Conservation (phyloP, 2,329 filamentous ascomycete species). For the Zarea fungicola region DNA sequence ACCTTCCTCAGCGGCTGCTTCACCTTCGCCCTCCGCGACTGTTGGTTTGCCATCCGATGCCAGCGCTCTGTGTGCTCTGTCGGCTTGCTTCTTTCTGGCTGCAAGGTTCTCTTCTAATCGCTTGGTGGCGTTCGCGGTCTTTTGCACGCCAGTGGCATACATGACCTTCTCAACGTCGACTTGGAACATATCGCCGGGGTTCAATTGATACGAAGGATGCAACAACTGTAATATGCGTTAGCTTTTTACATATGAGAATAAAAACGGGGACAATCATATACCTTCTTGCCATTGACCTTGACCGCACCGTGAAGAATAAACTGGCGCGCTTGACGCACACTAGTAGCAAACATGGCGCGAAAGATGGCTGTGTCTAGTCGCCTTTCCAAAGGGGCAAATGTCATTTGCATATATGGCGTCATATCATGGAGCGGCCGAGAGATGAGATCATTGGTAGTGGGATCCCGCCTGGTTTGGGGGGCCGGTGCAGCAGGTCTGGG, state of each 20-base stretch:
- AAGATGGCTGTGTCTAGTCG: constrained; percentile 93
- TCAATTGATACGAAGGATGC: constrained; percentile 87
- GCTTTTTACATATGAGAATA: neutral
- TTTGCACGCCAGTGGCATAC: constrained; percentile 75
- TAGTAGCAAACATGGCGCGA: constrained; percentile 89
- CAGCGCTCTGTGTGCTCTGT: constrained; percentile 10
- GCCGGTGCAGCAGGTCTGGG: constrained; percentile 16
- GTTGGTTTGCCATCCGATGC: neutral
- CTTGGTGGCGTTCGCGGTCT: constrained; percentile 35
- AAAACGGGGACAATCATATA: constrained; percentile 34
- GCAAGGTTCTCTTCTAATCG: constrained; percentile 23
- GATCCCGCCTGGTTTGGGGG: constrained; percentile 20
- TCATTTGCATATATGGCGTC: constrained; percentile 95
- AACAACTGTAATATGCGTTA: constrained; percentile 59
- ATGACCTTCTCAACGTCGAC: constrained; percentile 86
- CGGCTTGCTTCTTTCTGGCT: constrained; percentile 23
- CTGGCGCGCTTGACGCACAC: constrained; percentile 84
- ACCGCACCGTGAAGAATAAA: constrained; percentile 92
- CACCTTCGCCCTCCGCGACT: too few relatives aligned
- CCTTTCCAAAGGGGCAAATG: constrained; percentile 84
- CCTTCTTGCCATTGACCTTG: constrained; percentile 94
- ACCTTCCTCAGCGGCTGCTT: neutral
- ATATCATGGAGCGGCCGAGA: constrained; percentile 33
- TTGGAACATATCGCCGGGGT: constrained; percentile 97
- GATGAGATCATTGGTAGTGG: constrained; percentile 28